Evolutionary conservation across 257 asterid genomes (phyloP).

Genomic region (Lycium barbarum): DNA sequence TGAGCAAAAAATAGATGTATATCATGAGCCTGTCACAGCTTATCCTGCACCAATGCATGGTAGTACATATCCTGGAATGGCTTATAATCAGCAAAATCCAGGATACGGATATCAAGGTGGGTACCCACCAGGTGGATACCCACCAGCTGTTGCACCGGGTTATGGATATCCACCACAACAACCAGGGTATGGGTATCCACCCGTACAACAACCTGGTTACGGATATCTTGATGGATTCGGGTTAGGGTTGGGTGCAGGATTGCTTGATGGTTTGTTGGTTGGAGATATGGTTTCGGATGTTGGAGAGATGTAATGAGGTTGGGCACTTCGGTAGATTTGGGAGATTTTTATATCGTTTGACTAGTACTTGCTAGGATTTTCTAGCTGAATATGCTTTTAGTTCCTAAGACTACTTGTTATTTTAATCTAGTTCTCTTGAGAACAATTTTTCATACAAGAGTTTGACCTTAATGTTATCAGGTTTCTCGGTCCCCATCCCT

Average conservation of each 20-base stretch:
- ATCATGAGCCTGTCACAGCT: slow-evolving; percentile 55
- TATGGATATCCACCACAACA: slow-evolving; percentile 47
- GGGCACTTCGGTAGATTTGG: not conserved
- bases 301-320: slow-evolving; percentile 37
- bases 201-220: slow-evolving; percentile 24
- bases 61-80: slow-evolving; percentile 41
- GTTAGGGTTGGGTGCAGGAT: slow-evolving; percentile 86
- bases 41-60: slow-evolving; percentile 49
- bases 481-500: too few species aligned
- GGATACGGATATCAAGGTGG: slow-evolving; percentile 50
- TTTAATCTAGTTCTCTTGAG: too few species aligned
- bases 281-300: slow-evolving; percentile 78
- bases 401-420: too few species aligned
- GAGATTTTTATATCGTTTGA: not conserved
- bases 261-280: slow-evolving; percentile 83
- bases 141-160: slow-evolving; percentile 38
- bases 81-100: slow-evolving; percentile 42
- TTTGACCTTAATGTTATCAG: too few species aligned
- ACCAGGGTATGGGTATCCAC: slow-evolving; percentile 36
- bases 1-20: slow-evolving; percentile 31
- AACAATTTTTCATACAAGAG: too few species aligned
- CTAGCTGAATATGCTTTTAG: slow-evolving; percentile 19
- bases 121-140: slow-evolving; percentile 29
- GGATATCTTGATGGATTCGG: slow-evolving; percentile 55
- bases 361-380: not conserved